These are phyloP conservation scores for Musa troglodytarum DNA, from an alignment of 176 grass and related monocot genomes.

Conservation along the genomic window DNA sequence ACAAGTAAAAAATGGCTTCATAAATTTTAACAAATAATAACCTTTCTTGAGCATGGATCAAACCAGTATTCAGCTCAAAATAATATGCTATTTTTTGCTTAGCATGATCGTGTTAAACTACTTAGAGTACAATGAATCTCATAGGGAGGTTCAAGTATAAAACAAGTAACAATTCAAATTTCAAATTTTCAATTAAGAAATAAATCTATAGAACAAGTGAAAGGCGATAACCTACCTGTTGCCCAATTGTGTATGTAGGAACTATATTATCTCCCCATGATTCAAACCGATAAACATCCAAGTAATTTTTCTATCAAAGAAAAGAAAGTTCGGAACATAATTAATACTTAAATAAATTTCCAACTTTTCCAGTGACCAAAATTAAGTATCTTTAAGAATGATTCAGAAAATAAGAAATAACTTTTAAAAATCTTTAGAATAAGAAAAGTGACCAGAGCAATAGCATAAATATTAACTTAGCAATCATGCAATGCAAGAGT, in stretches of 20 bases:
- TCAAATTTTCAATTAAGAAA: neutral
- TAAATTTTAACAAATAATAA: too few relatives aligned
- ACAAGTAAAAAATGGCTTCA: too few relatives aligned
- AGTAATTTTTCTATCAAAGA: slow-evolving; percentile 83
- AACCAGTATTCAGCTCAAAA: too few relatives aligned
- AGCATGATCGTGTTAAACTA: too few relatives aligned
- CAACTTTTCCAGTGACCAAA: neutral
- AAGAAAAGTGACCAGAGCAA: neutral
- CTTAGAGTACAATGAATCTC: neutral
- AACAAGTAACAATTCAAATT: neutral
- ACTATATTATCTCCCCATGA: slow-evolving; percentile 89
- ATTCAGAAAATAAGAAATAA: neutral
- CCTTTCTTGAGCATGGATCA: too few relatives aligned
- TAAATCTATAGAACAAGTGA: neutral
- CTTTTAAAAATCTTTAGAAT: neutral
- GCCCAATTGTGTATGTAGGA: slow-evolving; percentile 72
- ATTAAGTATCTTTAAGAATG: slow-evolving; percentile 1
- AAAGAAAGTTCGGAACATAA: slow-evolving; percentile 14
- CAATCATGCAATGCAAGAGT: neutral
- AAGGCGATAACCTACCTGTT: slow-evolving; percentile 50
- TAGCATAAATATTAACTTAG: neutral
- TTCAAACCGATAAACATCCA: slow-evolving; percentile 91
- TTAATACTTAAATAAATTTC: neutral
- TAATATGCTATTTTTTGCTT: too few relatives aligned
- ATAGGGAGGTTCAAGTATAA: neutral